phyloP scores from a whole-genome alignment of 805 yeast species.

The Komagataella pseudopastoris region DNA sequence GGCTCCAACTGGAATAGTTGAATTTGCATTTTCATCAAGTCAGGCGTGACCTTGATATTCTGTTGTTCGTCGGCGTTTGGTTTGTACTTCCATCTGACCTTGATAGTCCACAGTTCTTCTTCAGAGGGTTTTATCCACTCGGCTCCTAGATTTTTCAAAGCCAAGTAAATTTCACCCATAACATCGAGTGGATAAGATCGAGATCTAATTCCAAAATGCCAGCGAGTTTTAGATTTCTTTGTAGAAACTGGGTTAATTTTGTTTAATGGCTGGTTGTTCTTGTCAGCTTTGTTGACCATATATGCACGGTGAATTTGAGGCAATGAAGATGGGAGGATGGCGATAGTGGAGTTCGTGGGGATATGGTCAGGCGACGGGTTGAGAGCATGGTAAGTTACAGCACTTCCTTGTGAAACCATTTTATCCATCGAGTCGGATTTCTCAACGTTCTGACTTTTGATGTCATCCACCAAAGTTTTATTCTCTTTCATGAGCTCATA shows the following conservation, averaged over 20 bases:
- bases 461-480: slow-evolving; percentile 51
- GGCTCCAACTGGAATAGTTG: slow-evolving; percentile 94
- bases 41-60: slow-evolving; percentile 32
- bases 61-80: slow-evolving; percentile 4
- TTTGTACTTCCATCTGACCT: slow-evolving; percentile 82
- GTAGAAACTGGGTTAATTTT: slow-evolving; percentile 34
- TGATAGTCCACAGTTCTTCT: slow-evolving; percentile 91
- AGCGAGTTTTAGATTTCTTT: slow-evolving; percentile 84
- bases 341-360: slow-evolving; percentile 69
- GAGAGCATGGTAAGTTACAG: slow-evolving; percentile 24
- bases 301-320: slow-evolving; percentile 91
- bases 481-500: slow-evolving; percentile 75
- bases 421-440: slow-evolving; percentile 3
- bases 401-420: background rate
- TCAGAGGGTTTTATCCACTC: slow-evolving; percentile 96
- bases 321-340: slow-evolving; percentile 84
- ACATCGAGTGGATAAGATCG: slow-evolving; percentile 95
- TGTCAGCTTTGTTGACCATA: slow-evolving; percentile 51
- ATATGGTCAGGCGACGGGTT: slow-evolving; percentile 30
- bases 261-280: slow-evolving; percentile 16
- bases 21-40: slow-evolving; percentile 91
- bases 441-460: slow-evolving; percentile 26
- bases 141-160: slow-evolving; percentile 85
- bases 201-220: slow-evolving; percentile 98
- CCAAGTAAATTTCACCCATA: slow-evolving; percentile 96